Conservation (phyloP, 2,329 filamentous ascomycete species). For the Chaetothyriales sp. region DNA sequence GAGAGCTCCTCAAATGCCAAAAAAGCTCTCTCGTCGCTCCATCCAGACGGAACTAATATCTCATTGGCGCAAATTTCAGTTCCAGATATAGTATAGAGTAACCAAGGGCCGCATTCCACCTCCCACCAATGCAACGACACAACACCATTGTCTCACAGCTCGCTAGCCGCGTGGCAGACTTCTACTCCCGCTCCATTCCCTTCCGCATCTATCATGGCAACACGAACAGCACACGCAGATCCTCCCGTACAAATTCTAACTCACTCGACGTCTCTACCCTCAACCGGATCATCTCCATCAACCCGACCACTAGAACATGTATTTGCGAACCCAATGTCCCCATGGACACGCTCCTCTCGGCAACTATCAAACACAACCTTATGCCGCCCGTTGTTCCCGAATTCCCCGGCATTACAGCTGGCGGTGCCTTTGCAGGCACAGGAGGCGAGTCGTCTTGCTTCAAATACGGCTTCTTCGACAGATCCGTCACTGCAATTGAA, state of each 20-base stretch:
- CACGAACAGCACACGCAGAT: constrained; percentile 40
- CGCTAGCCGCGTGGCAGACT: constrained; percentile 9
- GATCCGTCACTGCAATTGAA: constrained; percentile 48
- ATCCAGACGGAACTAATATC: too few species aligned
- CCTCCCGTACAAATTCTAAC: constrained; percentile 34
- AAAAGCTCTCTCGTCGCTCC: too few species aligned
- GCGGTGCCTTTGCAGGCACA: constrained; percentile 54
- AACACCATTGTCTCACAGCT: constrained; percentile 2
- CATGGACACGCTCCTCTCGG: constrained; percentile 50
- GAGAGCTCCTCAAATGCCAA: too few species aligned
- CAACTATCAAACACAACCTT: constrained; percentile 42
- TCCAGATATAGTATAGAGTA: too few species aligned
- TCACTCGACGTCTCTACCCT: constrained; percentile 56
- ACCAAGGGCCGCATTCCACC: not conserved
- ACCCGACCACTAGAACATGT: constrained; percentile 40
- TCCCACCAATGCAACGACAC: constrained; percentile 1
- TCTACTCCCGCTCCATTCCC: constrained; percentile 21
- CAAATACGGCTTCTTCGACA: constrained; percentile 53
- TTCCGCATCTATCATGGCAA: constrained; percentile 47
- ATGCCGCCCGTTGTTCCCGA: constrained; percentile 57
- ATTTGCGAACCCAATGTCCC: constrained; percentile 58
- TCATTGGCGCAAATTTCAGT: too few species aligned
- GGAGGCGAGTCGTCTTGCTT: constrained; percentile 58
- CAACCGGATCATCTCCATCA: constrained; percentile 48
- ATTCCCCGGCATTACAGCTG: constrained; percentile 58